Evolutionary conservation across 164 flowering plant species (phyloP).

Genomic region (Vitis cinerea): DNA sequence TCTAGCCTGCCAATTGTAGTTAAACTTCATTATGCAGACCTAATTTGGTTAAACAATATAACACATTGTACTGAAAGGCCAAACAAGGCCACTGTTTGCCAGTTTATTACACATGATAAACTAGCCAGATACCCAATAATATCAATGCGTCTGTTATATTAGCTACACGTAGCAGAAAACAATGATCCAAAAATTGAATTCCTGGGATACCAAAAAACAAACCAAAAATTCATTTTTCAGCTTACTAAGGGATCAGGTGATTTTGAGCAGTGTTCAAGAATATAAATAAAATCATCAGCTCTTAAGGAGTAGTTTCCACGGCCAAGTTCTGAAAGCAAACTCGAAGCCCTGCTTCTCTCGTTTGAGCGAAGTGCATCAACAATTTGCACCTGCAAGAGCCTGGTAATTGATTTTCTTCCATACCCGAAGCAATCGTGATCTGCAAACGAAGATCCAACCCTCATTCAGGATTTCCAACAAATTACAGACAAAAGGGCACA

Average conservation of each 20-base stretch:
- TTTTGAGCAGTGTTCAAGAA: slow-evolving; percentile 66
- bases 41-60: no score
- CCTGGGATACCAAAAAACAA: no score
- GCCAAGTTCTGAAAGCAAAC: slow-evolving; percentile 47
- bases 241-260: slow-evolving; percentile 80
- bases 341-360: slow-evolving; percentile 54
- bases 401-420: slow-evolving; percentile 18
- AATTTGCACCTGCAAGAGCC: slow-evolving; percentile 46
- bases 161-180: not conserved
- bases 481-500: not conserved
- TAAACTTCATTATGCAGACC: no score
- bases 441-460: slow-evolving; percentile 18
- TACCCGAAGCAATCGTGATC: slow-evolving; percentile 16
- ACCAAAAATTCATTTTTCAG: not conserved
- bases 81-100: no score
- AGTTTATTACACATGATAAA: no score
- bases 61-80: no score
- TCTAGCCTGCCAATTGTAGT: no score
- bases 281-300: slow-evolving; percentile 46
- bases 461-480: not conserved
- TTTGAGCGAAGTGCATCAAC: slow-evolving; percentile 68
- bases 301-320: slow-evolving; percentile 18
- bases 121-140: no score
- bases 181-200: no score
- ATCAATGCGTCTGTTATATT: not conserved